Evolutionary conservation across 345 rosid species (phyloP).

Genomic region (Hibiscus syriacus): DNA sequence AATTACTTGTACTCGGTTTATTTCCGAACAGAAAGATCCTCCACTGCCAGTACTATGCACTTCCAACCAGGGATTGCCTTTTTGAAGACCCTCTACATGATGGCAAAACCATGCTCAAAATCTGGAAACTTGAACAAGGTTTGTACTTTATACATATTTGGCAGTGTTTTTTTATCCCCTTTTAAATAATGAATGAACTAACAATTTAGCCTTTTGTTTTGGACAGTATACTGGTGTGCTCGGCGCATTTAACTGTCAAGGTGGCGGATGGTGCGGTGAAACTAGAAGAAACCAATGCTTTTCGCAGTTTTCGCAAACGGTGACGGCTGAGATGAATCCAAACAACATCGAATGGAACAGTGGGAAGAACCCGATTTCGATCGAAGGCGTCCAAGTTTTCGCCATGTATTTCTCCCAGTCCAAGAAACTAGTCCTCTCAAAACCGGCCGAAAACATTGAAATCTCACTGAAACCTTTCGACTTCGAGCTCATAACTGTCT

Average conservation of each 20-base stretch:
- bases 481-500: slow-evolving; percentile 76
- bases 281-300: slow-evolving; percentile 67
- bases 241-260: slow-evolving; percentile 95
- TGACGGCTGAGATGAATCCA: slow-evolving; percentile 49
- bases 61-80: slow-evolving; percentile 84
- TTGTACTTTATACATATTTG: background rate
- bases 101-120: slow-evolving; percentile 98
- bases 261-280: slow-evolving; percentile 94
- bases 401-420: slow-evolving; percentile 66
- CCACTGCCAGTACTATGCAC: slow-evolving; percentile 80
- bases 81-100: slow-evolving; percentile 92
- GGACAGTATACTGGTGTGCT: slow-evolving; percentile 71
- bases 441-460: slow-evolving; percentile 39
- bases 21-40: no score
- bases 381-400: slow-evolving; percentile 47
- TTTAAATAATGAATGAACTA: background rate
- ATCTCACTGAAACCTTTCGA: slow-evolving; percentile 67
- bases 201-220: background rate
- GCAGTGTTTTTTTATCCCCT: background rate
- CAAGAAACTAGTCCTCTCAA: slow-evolving; percentile 57
- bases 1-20: no score
- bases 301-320: slow-evolving; percentile 44
- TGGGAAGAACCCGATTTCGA: slow-evolving; percentile 58
- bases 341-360: slow-evolving; percentile 75
- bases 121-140: slow-evolving; percentile 99